A percentile compares a stretch with the other conserved stretches of the same genome.
Conservation (phyloP, 179 eudicot genomes). For the Beta lomatogona region DNA sequence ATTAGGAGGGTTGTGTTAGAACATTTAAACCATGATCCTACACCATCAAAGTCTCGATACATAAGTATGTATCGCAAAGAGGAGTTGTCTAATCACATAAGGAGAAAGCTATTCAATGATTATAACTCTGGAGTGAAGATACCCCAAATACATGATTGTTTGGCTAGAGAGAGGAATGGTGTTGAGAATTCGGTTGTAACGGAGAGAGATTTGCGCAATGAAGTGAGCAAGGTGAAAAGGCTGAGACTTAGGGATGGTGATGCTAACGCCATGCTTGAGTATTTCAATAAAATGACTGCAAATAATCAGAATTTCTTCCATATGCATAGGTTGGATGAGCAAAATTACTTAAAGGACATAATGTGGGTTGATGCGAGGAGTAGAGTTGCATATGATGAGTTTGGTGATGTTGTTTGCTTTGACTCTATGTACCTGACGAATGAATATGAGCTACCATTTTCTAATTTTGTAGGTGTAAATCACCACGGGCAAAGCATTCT, state of each 20-base stretch:
- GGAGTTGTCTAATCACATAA: background rate
- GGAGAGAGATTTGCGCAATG: background rate
- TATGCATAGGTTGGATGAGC: constrained; percentile 6
- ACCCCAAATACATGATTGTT: background rate
- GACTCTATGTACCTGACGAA: constrained; percentile 29
- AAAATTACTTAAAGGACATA: no score
- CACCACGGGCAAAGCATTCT: constrained; percentile 33
- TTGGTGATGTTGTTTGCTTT: constrained; percentile 44
- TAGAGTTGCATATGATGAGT: constrained; percentile 32
- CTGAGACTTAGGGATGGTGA: background rate
- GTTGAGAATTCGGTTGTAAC: background rate
- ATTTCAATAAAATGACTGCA: background rate
- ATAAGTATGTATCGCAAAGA: no score
- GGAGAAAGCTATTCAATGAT: background rate
- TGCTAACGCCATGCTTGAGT: background rate
- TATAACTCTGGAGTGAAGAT: background rate
- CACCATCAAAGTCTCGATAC: background rate
- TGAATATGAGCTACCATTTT: constrained; percentile 32
- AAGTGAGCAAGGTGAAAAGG: background rate
- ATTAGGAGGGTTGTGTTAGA: background rate
- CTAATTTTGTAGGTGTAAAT: constrained; percentile 36
- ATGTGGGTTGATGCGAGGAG: constrained; percentile 9
- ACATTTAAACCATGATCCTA: background rate
- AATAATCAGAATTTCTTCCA: background rate
- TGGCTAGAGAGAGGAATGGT: background rate